Evolutionary conservation across 2,329 filamentous ascomycete species (phyloP).

Genomic region (Biscogniauxia marginata): DNA sequence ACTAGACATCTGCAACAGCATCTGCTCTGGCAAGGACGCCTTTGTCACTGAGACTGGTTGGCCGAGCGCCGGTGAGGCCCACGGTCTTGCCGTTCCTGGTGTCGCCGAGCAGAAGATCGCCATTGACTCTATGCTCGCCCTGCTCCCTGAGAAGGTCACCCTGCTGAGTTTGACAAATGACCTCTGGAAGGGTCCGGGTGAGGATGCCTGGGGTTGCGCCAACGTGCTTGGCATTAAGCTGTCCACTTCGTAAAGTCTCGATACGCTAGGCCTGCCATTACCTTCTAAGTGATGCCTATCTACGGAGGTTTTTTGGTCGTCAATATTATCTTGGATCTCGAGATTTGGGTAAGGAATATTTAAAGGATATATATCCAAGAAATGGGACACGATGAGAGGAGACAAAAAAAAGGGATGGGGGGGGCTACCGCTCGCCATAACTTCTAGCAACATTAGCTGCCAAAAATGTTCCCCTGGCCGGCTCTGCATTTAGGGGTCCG

Average conservation of each 20-base stretch:
- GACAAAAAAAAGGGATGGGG: neutral
- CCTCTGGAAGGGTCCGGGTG: slow-evolving; percentile 71
- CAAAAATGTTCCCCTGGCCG: slow-evolving; percentile 14
- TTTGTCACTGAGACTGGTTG: slow-evolving; percentile 91
- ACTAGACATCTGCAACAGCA: slow-evolving; percentile 64
- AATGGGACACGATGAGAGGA: neutral
- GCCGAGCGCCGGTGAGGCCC: slow-evolving; percentile 69
- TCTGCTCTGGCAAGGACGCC: slow-evolving; percentile 71
- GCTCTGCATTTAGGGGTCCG: slow-evolving; percentile 35
- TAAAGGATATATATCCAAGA: neutral
- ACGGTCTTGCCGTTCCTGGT: slow-evolving; percentile 72
- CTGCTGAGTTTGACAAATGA: slow-evolving; percentile 84
- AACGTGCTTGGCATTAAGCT: slow-evolving; percentile 23
- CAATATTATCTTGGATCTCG: neutral
- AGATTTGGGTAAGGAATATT: neutral
- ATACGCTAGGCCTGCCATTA: neutral
- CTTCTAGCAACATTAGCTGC: slow-evolving; percentile 24
- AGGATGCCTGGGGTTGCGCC: slow-evolving; percentile 57
- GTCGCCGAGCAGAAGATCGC: slow-evolving; percentile 65
- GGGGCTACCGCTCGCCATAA: slow-evolving; percentile 4
- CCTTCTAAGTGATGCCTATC: slow-evolving; percentile 14
- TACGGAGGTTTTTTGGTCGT: neutral
- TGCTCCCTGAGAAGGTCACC: slow-evolving; percentile 66
- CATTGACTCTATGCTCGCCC: slow-evolving; percentile 66
- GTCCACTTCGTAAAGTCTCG: neutral